Evolutionary conservation across 495 filamentous ascomycete species (phyloP).

Genomic region (Aspergillus biplanus): DNA sequence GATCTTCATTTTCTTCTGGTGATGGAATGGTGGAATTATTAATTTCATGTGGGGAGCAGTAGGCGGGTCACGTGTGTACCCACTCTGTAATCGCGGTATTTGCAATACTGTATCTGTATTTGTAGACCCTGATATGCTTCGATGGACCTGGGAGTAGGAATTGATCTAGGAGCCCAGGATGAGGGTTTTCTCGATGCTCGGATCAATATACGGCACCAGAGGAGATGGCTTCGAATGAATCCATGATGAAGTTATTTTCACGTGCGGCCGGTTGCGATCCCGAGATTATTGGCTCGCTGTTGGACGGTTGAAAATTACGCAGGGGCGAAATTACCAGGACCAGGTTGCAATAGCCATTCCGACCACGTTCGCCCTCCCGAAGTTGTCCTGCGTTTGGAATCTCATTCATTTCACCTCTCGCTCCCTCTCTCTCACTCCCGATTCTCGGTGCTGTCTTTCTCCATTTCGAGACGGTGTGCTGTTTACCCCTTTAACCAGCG

Average conservation of each 20-base stretch:
- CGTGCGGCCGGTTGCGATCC: too few relatives aligned
- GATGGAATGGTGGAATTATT: not conserved
- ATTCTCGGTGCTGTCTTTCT: constrained; percentile 6
- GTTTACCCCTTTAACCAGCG: constrained; percentile 5
- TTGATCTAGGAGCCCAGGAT: not conserved
- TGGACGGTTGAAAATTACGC: constrained; percentile 21
- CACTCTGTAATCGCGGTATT: constrained; percentile 11
- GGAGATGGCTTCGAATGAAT: too few relatives aligned
- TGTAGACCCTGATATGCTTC: not conserved
- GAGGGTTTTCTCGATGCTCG: too few relatives aligned
- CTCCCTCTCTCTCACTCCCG: not conserved
- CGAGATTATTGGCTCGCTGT: too few relatives aligned
- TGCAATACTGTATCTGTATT: constrained; percentile 21
- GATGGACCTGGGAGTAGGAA: not conserved
- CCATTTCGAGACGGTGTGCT: constrained; percentile 1
- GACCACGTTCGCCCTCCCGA: constrained; percentile 41
- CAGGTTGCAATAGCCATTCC: constrained; percentile 21
- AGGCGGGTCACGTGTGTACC: constrained; percentile 27
- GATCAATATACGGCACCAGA: too few relatives aligned
- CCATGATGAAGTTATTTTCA: too few relatives aligned
- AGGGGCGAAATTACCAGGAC: not conserved
- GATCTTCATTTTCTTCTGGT: constrained; percentile 6
- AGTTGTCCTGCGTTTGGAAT: constrained; percentile 23
- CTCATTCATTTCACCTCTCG: constrained; percentile 25
- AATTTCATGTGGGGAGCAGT: constrained; percentile 23